These are phyloP conservation scores for Dioscorea zingiberensis DNA, from an alignment of 106 monocot genomes.

Conservation along the genomic window DNA sequence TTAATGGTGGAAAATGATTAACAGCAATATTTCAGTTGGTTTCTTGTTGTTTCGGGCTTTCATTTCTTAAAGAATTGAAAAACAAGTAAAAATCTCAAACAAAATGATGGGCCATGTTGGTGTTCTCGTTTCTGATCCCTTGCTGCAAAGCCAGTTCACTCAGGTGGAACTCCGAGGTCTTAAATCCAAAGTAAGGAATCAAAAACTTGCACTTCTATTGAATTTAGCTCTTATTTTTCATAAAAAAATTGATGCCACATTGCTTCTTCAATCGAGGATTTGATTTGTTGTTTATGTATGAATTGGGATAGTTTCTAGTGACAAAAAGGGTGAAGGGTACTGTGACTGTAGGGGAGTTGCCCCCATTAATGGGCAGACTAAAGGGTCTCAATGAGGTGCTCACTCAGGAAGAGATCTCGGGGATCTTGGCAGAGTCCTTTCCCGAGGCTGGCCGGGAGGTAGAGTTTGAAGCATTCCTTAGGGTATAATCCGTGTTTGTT, in stretches of 20 bases:
- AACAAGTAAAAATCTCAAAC: neutral
- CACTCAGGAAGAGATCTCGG: slow-evolving; percentile 46
- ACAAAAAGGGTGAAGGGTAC: slow-evolving; percentile 25
- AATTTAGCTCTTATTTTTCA: too few species aligned
- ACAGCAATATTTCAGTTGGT: neutral
- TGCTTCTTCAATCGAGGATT: neutral
- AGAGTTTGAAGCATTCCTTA: slow-evolving; percentile 82
- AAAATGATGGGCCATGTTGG: slow-evolving; percentile 71
- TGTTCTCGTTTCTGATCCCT: slow-evolving; percentile 75
- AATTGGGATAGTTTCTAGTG: neutral
- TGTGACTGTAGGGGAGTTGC: slow-evolving; percentile 1
- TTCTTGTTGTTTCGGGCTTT: neutral
- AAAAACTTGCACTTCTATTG: neutral
- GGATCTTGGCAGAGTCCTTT: slow-evolving; percentile 46
- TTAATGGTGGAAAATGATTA: neutral
- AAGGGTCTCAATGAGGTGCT: slow-evolving; percentile 49
- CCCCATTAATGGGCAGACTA: slow-evolving; percentile 47
- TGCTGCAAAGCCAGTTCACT: slow-evolving; percentile 89
- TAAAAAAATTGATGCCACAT: too few species aligned
- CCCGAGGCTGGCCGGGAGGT: slow-evolving; percentile 42
- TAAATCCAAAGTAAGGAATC: slow-evolving; percentile 58
- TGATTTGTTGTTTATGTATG: too few species aligned
- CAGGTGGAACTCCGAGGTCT: slow-evolving; percentile 84
- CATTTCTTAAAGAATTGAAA: neutral
- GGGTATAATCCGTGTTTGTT: slow-evolving; percentile 22